phyloP scores from a whole-genome alignment of 257 asterid species.

The Parsonsia alboflavescens region DNA sequence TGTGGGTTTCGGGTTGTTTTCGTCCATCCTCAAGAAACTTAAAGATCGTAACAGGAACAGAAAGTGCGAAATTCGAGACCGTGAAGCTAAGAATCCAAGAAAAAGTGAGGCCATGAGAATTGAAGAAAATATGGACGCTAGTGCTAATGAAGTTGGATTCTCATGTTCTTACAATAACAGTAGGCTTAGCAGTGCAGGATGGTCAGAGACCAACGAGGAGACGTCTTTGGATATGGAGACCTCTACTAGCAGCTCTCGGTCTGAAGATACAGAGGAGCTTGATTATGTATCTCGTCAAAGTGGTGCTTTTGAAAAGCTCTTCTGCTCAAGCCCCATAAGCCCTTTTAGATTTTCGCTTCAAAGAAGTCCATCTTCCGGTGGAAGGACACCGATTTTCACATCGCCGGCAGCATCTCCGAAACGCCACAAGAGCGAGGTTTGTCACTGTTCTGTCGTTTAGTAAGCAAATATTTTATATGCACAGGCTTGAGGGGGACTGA shows the following conservation, averaged over 20 bases:
- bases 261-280: slow-evolving; percentile 23
- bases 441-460: slow-evolving; percentile 4
- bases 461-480: neutral
- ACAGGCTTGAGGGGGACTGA: neutral
- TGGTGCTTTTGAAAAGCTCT: slow-evolving; percentile 20
- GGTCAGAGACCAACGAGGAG: slow-evolving; percentile 44
- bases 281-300: neutral
- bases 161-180: slow-evolving; percentile 27
- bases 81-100: neutral
- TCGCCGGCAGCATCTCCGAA: slow-evolving; percentile 74
- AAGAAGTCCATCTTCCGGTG: slow-evolving; percentile 35
- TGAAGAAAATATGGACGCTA: neutral
- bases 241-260: slow-evolving; percentile 28
- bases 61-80: slow-evolving; percentile 27
- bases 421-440: slow-evolving; percentile 52
- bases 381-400: slow-evolving; percentile 54
- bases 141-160: slow-evolving; percentile 3
- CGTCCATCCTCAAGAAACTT: slow-evolving; percentile 51
- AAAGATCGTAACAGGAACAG: slow-evolving; percentile 50
- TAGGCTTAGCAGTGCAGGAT: slow-evolving; percentile 34
- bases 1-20: slow-evolving; percentile 48
- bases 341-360: slow-evolving; percentile 53
- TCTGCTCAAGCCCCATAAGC: slow-evolving; percentile 29
- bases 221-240: slow-evolving; percentile 37
- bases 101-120: neutral